Base-by-base conservation (phyloP, 2,329 filamentous ascomycete species). In the Neonectria coccinea region DNA sequence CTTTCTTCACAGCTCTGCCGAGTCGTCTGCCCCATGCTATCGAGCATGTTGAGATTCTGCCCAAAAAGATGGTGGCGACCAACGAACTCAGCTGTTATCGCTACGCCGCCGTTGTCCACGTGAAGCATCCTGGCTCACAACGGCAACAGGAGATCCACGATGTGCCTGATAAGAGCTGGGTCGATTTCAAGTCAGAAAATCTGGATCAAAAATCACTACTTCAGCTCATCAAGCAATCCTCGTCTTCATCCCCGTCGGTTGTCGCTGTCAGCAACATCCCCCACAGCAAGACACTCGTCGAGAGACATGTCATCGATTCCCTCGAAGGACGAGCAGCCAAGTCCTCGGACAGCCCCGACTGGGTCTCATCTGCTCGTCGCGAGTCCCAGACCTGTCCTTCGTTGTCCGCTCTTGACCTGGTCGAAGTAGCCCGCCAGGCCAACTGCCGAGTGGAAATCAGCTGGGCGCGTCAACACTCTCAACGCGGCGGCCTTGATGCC, bases 371-470 rank as follows among this genome's bases (percentile, higher is more conserved):
- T 3, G 29, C 53, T 8, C 64, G 57, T 7, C 3, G 48, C 9
- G 54, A 48, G 1, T 62, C 68, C 9, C 4, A 67, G 25, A 18
- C 29, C 2, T 56, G 27, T 14, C 29, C 59, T 2, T 69, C 66
- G 0, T 60, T 67, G 0, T 68, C 66, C 1, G 62, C 68, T 0
- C 9, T 60, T 5, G 72, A 74, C 2, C 44, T 76, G 5, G 64
- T 60, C 1, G 56, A 69, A 5, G 29, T 78, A 2, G 72, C 71
- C 7, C 10, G 76, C 36, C 66, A 70, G n/a, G 71, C 77, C 16
- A 82, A 82, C 22, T 86, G 82, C 62, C 73, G 80, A 27, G 83
- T 85, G 18, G 80, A 85, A 22, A 68, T 79, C 3, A 78, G 79
- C 58, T 84, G 83, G 67, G 85, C 84, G 0, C 74, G 78, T 14